Conservation (phyloP, 352 stramenopile species). For the Phytophthora fragariae region DNA sequence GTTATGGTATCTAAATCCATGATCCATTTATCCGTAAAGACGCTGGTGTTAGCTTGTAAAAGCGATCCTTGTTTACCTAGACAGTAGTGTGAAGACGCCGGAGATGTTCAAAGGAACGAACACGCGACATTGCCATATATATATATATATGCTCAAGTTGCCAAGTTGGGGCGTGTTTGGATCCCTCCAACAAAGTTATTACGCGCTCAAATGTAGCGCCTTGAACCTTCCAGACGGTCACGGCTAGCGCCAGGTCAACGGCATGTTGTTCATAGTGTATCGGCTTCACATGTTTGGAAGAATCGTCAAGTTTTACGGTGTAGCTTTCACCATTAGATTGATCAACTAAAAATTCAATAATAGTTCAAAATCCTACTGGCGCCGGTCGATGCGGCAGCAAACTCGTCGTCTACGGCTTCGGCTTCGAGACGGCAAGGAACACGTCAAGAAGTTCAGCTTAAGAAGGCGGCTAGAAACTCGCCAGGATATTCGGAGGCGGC, state of each 20-base stretch:
- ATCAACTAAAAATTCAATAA: too few relatives aligned
- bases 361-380: too few relatives aligned
- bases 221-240: slow-evolving; percentile 8
- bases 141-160: slow-evolving; percentile 10
- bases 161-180: background rate
- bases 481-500: too few relatives aligned
- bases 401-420: too few relatives aligned
- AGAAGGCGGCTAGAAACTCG: too few relatives aligned
- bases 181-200: background rate
- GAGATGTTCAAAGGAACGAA: background rate
- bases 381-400: background rate
- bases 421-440: too few relatives aligned
- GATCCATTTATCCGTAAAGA: slow-evolving; percentile 8
- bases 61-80: background rate
- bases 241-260: background rate
- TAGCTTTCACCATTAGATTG: background rate
- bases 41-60: background rate
- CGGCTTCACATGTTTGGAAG: background rate
- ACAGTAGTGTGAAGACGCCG: background rate
- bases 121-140: slow-evolving; percentile 1
- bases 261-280: slow-evolving; percentile 7
- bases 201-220: slow-evolving; percentile 8
- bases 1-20: background rate
- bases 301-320: background rate
- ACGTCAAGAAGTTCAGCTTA: too few relatives aligned